Evolutionary conservation across 1,139 yeast species (phyloP), one percentile per base, ranked within the genome.

Genomic region (Yamadazyma songkhlaensis): DNA sequence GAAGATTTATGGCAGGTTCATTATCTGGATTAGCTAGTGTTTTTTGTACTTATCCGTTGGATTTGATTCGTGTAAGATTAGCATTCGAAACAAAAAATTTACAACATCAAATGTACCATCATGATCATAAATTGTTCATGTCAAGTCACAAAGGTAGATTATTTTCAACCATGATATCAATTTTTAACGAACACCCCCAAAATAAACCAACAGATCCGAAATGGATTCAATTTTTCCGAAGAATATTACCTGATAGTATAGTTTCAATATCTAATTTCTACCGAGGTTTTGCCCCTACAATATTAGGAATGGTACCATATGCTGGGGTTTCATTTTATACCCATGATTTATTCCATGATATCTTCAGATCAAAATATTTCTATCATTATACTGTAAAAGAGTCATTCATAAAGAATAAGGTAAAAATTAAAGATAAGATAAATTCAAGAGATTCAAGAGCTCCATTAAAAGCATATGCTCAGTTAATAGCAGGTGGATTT

Each of bases 321-420:
- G 98, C 99, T 1, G 99, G 99, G 9, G 97, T 90, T 2, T 86
- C 96, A 1, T 92, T 92, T 54, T 86, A 90, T 64, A 86, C 96
- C 3, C 97, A 92, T 59, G 99, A 92, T 61, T 60, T 81, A 41
- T 72, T 90, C 43, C 97, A 90, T 59, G 99, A 92, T 61, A 57
- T 90, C 2, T 78, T 92, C 54, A 71, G 96, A 44, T 70, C 83
- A 11, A 67, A 70, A 15, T 45, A 52, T 12, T 58, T 88, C 9
- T 67, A 80, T 2, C 64, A 67, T 11, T 77, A 77, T 47, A 79
- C 95, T 0, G 84, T 87, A 13, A 55, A 59, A 34, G 36, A 36
- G 8, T 25, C 14, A 23, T 45, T 20, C 47, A 55, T 57, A 28
- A 46, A 47, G 11, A 34, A 38, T 20, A 36, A 33, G 12, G 39